These are phyloP conservation scores for Crepidotus variabilis DNA, from an alignment of 768 basidiomycete species.

Conservation along the genomic window DNA sequence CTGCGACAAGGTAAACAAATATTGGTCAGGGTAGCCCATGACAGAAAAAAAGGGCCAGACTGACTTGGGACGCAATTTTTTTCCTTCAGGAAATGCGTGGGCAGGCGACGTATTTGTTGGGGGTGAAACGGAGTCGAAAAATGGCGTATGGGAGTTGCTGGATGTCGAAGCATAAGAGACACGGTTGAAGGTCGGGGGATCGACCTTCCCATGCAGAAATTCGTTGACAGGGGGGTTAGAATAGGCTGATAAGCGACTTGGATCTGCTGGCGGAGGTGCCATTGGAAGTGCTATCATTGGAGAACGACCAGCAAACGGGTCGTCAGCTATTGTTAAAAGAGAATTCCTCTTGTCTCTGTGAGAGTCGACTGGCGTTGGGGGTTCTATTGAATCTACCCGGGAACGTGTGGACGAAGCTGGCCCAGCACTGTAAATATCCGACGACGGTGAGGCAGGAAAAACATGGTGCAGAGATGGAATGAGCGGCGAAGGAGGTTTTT, in stretches of 20 bases:
- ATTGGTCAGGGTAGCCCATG: neutral
- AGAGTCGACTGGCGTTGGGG: constrained; percentile 51
- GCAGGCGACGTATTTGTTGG: constrained; percentile 4
- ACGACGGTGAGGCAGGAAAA: neutral
- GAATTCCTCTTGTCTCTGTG: constrained; percentile 41
- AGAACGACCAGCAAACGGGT: constrained; percentile 58
- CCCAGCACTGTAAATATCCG: constrained; percentile 26
- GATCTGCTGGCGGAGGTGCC: constrained; percentile 37
- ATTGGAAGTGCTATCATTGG: constrained; percentile 31
- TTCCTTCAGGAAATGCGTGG: constrained; percentile 11
- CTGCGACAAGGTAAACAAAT: constrained; percentile 14
- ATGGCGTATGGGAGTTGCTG: constrained; percentile 42
- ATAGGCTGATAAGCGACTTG: constrained; percentile 47
- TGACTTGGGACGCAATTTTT: constrained; percentile 19
- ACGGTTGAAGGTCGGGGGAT: constrained; percentile 35
- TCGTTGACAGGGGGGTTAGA: constrained; percentile 50
- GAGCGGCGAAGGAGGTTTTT: constrained; percentile 37
- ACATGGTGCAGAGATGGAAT: constrained; percentile 1
- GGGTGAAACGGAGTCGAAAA: constrained; percentile 18
- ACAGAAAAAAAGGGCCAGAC: constrained; percentile 5
- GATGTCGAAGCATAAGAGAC: constrained; percentile 58
- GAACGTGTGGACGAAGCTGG: constrained; percentile 53
- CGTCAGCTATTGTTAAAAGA: constrained; percentile 61
- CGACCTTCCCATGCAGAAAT: constrained; percentile 33
- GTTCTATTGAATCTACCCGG: constrained; percentile 49